Percentiles rank a stretch among this genome's conserved stretches.
Conservation (phyloP, 441 rosid species). For the Jatropha multifida region DNA sequence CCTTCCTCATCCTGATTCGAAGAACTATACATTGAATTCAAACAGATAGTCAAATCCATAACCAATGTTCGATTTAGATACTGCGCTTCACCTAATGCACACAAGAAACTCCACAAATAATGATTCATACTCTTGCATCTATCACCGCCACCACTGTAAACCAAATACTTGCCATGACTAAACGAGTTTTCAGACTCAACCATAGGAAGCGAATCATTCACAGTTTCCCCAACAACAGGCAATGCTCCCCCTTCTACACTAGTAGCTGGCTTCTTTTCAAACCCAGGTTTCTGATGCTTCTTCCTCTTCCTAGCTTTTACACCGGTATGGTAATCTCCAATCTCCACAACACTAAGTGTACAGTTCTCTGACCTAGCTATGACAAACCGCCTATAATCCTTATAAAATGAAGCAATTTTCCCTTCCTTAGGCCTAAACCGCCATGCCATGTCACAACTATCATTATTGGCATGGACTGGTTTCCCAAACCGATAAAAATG, state of each 20-base stretch:
- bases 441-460: slow-evolving; percentile 90
- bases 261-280: slow-evolving; percentile 43
- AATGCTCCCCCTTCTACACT: slow-evolving; percentile 28
- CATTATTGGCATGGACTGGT: slow-evolving; percentile 54
- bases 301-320: slow-evolving; percentile 83
- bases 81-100: slow-evolving; percentile 94
- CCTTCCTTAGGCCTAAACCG: slow-evolving; percentile 90
- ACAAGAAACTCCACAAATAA: slow-evolving; percentile 88
- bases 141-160: slow-evolving; percentile 82
- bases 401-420: slow-evolving; percentile 72
- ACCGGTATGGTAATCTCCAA: slow-evolving; percentile 89
- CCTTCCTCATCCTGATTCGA: slow-evolving; percentile 85
- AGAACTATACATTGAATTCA: slow-evolving; percentile 66
- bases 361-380: slow-evolving; percentile 66
- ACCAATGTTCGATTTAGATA: slow-evolving; percentile 82
- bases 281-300: slow-evolving; percentile 68
- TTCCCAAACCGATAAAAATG: slow-evolving; percentile 90
- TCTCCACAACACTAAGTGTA: slow-evolving; percentile 47
- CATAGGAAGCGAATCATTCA: slow-evolving; percentile 74
- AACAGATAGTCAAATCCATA: slow-evolving; percentile 80
- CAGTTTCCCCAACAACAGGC: slow-evolving; percentile 70
- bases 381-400: slow-evolving; percentile 80
- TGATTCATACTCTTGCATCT: slow-evolving; percentile 94
- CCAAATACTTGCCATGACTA: slow-evolving; percentile 60
- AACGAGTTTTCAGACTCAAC: slow-evolving; percentile 79